A percentile compares a stretch with the other conserved stretches of the same genome.
These are phyloP conservation scores for Salinomyces thailandicus DNA, from an alignment of 2,329 filamentous ascomycete species.

Conservation along the genomic window DNA sequence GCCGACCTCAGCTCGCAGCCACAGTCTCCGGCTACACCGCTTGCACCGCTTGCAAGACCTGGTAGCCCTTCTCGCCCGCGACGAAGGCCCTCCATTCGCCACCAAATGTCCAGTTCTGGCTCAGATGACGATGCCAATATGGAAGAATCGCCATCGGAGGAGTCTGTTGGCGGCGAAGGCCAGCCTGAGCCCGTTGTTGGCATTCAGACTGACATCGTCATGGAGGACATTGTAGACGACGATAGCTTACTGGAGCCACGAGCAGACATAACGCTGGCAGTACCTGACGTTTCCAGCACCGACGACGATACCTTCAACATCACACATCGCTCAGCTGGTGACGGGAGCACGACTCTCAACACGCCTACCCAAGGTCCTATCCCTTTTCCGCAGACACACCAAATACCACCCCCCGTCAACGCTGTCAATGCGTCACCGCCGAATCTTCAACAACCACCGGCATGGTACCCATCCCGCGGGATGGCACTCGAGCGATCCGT, in stretches of 20 bases:
- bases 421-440: slow-evolving; percentile 64
- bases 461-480: slow-evolving; percentile 20
- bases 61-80: slow-evolving; percentile 44
- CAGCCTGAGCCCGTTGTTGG: slow-evolving; percentile 60
- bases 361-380: slow-evolving; percentile 46
- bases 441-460: slow-evolving; percentile 51
- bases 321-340: slow-evolving; percentile 70
- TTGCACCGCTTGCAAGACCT: slow-evolving; percentile 51
- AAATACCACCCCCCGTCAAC: slow-evolving; percentile 44
- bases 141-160: slow-evolving; percentile 73
- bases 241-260: slow-evolving; percentile 63
- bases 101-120: slow-evolving; percentile 75
- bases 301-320: slow-evolving; percentile 89
- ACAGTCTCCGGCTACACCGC: slow-evolving; percentile 77
- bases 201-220: slow-evolving; percentile 70
- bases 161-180: slow-evolving; percentile 63
- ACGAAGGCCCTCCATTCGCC: slow-evolving; percentile 73
- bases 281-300: slow-evolving; percentile 71
- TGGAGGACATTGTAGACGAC: slow-evolving; percentile 77
- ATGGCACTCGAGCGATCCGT: slow-evolving; percentile 20
- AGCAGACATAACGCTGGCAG: slow-evolving; percentile 62
- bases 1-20: slow-evolving; percentile 73
- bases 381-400: slow-evolving; percentile 20
- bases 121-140: slow-evolving; percentile 79
- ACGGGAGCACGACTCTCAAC: slow-evolving; percentile 71